phyloP scores from a whole-genome alignment of 257 asterid species.

The Primulina tabacum region DNA sequence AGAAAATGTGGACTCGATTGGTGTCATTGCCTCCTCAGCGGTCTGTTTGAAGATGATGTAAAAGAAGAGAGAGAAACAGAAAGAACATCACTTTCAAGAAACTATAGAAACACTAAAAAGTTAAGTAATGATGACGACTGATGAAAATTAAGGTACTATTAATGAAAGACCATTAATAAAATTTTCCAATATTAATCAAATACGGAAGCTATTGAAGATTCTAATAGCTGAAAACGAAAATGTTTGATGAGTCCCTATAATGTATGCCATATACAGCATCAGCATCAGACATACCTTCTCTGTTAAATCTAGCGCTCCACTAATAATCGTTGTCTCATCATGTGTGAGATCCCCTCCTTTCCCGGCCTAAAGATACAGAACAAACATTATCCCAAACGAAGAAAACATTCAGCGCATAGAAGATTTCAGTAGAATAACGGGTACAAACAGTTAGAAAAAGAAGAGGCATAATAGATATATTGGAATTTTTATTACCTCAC shows the following conservation, averaged over 20 bases:
- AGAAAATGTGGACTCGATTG: slow-evolving; percentile 96
- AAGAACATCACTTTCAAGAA: slow-evolving; percentile 1
- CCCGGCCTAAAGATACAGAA: slow-evolving; percentile 65
- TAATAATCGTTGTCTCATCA: slow-evolving; percentile 94
- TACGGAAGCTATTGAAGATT: not conserved
- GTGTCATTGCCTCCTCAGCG: slow-evolving; percentile 99
- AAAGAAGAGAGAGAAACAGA: slow-evolving; percentile 18
- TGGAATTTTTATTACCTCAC: slow-evolving; percentile 54
- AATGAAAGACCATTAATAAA: not conserved
- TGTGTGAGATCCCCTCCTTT: slow-evolving; percentile 98
- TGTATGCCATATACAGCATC: not conserved
- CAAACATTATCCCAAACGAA: slow-evolving; percentile 10
- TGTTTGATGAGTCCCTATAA: not conserved
- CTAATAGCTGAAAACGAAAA: not conserved
- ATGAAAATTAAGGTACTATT: not conserved
- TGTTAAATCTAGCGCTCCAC: slow-evolving; percentile 96
- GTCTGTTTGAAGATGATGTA: slow-evolving; percentile 51
- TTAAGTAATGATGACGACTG: not conserved
- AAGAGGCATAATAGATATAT: not conserved
- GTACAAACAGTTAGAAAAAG: not conserved
- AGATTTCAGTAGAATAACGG: not conserved
- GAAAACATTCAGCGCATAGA: slow-evolving; percentile 13
- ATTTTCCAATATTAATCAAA: not conserved
- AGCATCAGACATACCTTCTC: slow-evolving; percentile 63
- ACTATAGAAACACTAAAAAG: slow-evolving; percentile 10